phyloP scores from a whole-genome alignment of 2,329 filamentous ascomycete genomes.

The Apiospora kogelbergensis region DNA sequence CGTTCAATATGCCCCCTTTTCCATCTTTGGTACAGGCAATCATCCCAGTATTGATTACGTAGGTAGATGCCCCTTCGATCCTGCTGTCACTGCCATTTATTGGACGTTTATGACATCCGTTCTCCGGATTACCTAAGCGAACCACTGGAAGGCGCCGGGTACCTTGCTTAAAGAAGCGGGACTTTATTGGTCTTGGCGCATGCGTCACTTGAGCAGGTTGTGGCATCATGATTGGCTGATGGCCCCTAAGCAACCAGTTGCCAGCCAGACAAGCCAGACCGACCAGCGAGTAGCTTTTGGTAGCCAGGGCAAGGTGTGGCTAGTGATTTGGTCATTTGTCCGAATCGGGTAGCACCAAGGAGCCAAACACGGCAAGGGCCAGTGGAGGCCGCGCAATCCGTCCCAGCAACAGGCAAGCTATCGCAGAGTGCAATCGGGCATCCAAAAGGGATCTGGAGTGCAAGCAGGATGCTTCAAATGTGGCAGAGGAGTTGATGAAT shows the following conservation, averaged over 20 bases:
- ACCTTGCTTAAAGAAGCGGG: neutral
- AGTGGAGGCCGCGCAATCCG: constrained; percentile 1
- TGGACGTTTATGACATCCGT: too few species aligned
- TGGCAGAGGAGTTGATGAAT: too few species aligned
- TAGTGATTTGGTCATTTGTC: neutral
- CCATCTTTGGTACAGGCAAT: too few species aligned
- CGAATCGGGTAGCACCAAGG: neutral
- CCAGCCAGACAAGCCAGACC: neutral
- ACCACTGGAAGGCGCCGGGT: neutral
- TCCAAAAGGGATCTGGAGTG: too few species aligned
- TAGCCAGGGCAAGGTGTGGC: neutral
- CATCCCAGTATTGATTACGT: too few species aligned
- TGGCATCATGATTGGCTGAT: neutral
- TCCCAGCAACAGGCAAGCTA: neutral
- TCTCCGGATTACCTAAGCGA: neutral
- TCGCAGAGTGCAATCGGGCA: neutral
- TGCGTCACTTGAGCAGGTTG: neutral
- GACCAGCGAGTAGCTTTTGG: neutral
- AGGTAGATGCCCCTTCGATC: too few species aligned
- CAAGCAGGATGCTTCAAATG: too few species aligned
- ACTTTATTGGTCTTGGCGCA: neutral
- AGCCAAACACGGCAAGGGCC: neutral
- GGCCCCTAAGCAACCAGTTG: neutral
- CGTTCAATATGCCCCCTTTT: too few species aligned
- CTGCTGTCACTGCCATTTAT: too few species aligned